Base-by-base conservation (phyloP, 116 monocot genomes). In the Papilionanthe hybrid region DNA sequence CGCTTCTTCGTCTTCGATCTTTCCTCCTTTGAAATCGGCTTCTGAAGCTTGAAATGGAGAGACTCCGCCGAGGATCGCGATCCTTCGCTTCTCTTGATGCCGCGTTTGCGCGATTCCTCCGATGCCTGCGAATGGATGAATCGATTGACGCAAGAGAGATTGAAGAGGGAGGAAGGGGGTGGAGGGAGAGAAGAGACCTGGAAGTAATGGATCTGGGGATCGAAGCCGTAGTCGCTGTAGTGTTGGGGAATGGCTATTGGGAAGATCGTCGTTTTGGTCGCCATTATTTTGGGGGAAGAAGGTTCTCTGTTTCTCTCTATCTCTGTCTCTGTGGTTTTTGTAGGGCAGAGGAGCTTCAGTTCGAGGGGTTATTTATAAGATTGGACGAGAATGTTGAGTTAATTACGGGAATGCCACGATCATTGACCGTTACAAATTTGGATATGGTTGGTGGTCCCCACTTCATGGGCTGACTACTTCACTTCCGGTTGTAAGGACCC, bases 171-270 rank as follows among this genome's bases (percentile, higher is more conserved):
- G 12, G 12, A 13, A 17, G 37, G 37, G 50, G 18, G 15, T 55
- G 5, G 6, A 44, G 43, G 0, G 17, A 43, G 15, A 42, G 22
- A 42, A 5, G 6, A 45, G 11, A 89, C 90, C 86, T 85, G 90
- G 87, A 87, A 85, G 82, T 86, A 86, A 72, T 75, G 85, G 75
- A 89, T 73, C 71, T 84, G 82, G 43, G 86, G 77, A 41, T 89
- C 89, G 83, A 89, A 89, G 42, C 89, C 89, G 80, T 89, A 89
- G 86, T 84, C 86, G 78, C 89, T 89, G 86, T 72, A 89, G 68
- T 89, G 89, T 43, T 82, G 79, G 1, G 81, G 57, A 11, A 44
- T 42, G 79, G 81, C 15, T 71, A 75, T 42, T 12, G 86, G 79
- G 63, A 89, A 86, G 23, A 86, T 67, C 1, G 89, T 79, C 5